phyloP scores from a whole-genome alignment of 352 stramenopile species.

The Blastocystis sp. region DNA sequence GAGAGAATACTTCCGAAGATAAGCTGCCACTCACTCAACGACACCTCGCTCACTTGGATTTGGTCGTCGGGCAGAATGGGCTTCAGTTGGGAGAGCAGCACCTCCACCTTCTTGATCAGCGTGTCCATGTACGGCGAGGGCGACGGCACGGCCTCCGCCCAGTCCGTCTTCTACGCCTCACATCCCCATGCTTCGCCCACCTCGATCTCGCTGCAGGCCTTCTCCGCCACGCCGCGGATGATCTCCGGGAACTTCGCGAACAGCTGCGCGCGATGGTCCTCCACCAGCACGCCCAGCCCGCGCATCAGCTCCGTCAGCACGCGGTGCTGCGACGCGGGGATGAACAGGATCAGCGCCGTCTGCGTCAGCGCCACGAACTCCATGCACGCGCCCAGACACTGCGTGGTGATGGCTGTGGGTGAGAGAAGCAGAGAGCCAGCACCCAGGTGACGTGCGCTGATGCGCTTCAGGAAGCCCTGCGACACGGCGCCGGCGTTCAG shows the following conservation, averaged over 20 bases:
- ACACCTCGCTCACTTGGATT: background rate
- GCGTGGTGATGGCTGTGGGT: slow-evolving; percentile 6
- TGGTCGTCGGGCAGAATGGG: slow-evolving; percentile 50
- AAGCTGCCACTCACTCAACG: background rate
- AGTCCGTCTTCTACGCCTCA: background rate
- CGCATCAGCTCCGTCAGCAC: slow-evolving; percentile 5
- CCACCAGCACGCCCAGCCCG: background rate
- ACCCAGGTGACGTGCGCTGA: slow-evolving; percentile 47
- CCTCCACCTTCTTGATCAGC: slow-evolving; percentile 46
- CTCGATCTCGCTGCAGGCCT: slow-evolving; percentile 16
- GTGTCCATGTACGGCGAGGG: slow-evolving; percentile 36
- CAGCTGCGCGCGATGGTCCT: slow-evolving; percentile 23
- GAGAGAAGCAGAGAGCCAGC: background rate
- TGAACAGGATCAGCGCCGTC: slow-evolving; percentile 26
- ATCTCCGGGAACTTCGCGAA: slow-evolving; percentile 51
- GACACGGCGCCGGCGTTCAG: slow-evolving; percentile 45
- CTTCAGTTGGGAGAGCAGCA: slow-evolving; percentile 40
- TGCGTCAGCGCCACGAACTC: slow-evolving; percentile 13
- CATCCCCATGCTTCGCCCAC: background rate
- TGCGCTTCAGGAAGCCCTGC: slow-evolving; percentile 46
- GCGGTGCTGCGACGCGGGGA: slow-evolving; percentile 21
- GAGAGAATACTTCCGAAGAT: slow-evolving; percentile 44
- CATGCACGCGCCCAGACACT: slow-evolving; percentile 40
- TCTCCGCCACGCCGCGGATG: slow-evolving; percentile 23
- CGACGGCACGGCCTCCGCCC: background rate